phyloP scores from a whole-genome alignment of 2,329 filamentous ascomycete genomes.

The Aureobasidium sp. region DNA sequence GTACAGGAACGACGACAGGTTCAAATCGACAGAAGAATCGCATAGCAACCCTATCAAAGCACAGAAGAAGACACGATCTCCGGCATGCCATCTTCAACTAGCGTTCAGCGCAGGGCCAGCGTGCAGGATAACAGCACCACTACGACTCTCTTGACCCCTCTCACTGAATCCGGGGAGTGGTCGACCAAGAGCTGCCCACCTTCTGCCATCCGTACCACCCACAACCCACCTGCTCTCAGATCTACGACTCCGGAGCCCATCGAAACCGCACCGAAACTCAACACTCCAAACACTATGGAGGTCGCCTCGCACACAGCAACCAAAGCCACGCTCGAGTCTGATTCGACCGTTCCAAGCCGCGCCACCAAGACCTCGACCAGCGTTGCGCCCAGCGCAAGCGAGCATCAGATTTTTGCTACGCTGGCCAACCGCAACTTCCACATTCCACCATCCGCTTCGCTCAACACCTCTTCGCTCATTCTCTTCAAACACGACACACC shows the following conservation, averaged over 20 bases:
- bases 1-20: not conserved
- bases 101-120: not conserved
- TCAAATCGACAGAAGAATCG: not conserved
- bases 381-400: not conserved
- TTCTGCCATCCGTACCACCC: not conserved
- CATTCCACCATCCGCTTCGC: not conserved
- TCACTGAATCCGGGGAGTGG: not conserved
- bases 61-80: not conserved
- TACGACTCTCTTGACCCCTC: not conserved
- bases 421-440: not conserved
- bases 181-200: not conserved
- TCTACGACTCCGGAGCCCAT: not conserved
- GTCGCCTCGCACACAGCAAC: not conserved
- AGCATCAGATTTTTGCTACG: not conserved
- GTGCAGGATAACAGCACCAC: not conserved
- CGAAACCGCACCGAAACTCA: not conserved
- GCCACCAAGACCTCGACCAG: not conserved
- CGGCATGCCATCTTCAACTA: not conserved
- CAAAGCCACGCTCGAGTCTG: not conserved
- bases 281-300: not conserved
- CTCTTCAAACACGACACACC: not conserved
- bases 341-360: not conserved
- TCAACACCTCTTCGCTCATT: not conserved
- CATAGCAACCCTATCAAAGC: not conserved
- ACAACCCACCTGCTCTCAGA: not conserved